Conservation (phyloP, 2,329 filamentous ascomycete species). For the Scortechinia acanthostroma region DNA sequence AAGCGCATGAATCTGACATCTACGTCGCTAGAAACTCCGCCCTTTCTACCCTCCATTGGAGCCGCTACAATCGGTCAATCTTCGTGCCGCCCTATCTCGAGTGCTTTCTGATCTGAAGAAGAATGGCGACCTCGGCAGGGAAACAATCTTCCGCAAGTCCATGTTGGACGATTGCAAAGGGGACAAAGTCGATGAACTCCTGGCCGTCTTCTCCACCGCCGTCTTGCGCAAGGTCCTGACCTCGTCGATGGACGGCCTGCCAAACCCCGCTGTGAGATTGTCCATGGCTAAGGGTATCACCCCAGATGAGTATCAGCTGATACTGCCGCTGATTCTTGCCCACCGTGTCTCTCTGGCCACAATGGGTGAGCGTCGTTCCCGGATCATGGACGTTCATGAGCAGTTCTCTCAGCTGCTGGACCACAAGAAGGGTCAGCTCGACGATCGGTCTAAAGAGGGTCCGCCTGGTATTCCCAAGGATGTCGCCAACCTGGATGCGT, state of each 20-base stretch:
- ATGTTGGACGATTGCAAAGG: constrained; percentile 64
- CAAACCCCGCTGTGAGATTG: constrained; percentile 17
- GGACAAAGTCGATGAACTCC: constrained; percentile 53
- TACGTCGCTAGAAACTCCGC: constrained; percentile 40
- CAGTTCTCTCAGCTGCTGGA: neutral
- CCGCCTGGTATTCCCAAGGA: neutral
- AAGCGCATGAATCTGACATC: neutral
- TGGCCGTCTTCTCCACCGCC: constrained; percentile 46
- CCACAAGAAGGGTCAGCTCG: neutral
- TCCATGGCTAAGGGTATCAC: constrained; percentile 10
- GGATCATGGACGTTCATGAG: neutral
- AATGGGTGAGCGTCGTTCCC: neutral
- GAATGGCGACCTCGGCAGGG: constrained; percentile 46
- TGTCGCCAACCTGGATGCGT: neutral
- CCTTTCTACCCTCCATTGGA: constrained; percentile 60
- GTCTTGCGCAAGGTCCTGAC: constrained; percentile 40
- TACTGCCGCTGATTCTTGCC: neutral
- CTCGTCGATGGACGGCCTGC: constrained; percentile 10
- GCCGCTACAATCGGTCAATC: constrained; percentile 54
- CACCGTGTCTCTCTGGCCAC: neutral
- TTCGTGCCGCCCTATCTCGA: constrained; percentile 52
- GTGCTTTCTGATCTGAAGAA: constrained; percentile 56
- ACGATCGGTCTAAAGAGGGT: neutral
- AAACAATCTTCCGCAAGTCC: constrained; percentile 49
- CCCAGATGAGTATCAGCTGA: neutral